phyloP scores from a whole-genome alignment of 805 yeast genomes.

The Ogataea corticis region DNA sequence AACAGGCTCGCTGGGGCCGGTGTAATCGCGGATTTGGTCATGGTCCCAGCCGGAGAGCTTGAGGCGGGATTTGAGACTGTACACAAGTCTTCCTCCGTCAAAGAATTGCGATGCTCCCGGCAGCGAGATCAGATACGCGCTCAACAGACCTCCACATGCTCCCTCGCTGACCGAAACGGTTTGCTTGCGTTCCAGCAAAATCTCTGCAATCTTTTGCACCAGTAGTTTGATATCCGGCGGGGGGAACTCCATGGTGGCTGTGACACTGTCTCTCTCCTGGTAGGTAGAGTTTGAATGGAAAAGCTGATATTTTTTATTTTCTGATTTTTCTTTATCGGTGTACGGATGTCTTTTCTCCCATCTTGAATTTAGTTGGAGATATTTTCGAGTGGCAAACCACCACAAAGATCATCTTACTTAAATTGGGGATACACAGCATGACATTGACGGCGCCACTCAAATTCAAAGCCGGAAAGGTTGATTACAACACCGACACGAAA shows the following conservation, averaged over 20 bases:
- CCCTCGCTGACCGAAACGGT: slow-evolving; percentile 83
- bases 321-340: neutral
- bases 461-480: slow-evolving; percentile 80
- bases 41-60: slow-evolving; percentile 78
- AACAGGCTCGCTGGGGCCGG: slow-evolving; percentile 80
- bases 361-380: neutral
- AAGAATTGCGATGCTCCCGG: slow-evolving; percentile 86
- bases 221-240: slow-evolving; percentile 52
- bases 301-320: neutral
- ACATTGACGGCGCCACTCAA: slow-evolving; percentile 32
- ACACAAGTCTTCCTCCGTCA: slow-evolving; percentile 81
- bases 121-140: slow-evolving; percentile 76
- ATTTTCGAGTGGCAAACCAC: slow-evolving; percentile 4
- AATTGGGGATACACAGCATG: slow-evolving; percentile 8
- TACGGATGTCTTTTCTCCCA: neutral
- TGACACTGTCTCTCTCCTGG: no score
- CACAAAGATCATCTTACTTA: neutral
- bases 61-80: slow-evolving; percentile 72
- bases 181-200: slow-evolving; percentile 52
- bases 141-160: slow-evolving; percentile 85
- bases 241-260: slow-evolving; percentile 48
- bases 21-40: slow-evolving; percentile 66
- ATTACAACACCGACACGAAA: slow-evolving; percentile 59
- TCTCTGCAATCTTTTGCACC: slow-evolving; percentile 57
- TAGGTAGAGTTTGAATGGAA: no score